Conservation (phyloP, 805 yeast species). For the Metschnikowia amazonensis region DNA sequence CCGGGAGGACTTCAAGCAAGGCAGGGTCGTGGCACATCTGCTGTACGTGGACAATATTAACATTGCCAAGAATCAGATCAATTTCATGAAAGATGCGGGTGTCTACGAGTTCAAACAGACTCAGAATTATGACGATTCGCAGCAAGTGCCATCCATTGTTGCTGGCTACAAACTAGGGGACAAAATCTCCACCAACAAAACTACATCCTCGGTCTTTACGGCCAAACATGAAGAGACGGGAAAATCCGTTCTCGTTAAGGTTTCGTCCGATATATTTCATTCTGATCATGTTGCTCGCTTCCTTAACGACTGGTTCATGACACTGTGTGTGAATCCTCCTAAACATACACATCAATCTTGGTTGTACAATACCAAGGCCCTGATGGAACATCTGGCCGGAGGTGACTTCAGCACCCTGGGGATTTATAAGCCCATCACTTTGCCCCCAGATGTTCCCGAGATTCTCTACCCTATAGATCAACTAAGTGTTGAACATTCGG, state of each 20-base stretch:
- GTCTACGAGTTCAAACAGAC: constrained; percentile 9
- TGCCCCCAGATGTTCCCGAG: constrained; percentile 27
- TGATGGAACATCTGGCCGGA: neutral
- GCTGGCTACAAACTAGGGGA: constrained; percentile 25
- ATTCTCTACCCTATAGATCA: constrained; percentile 27
- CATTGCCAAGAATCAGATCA: constrained; percentile 21
- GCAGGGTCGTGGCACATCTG: constrained; percentile 17
- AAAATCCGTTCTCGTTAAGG: constrained; percentile 19
- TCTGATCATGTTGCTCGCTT: constrained; percentile 24
- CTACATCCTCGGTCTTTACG: constrained; percentile 16
- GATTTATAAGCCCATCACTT: constrained; percentile 19
- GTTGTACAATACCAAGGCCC: neutral
- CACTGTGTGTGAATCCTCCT: constrained; percentile 24
- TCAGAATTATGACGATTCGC: constrained; percentile 14
- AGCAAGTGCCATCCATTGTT: constrained; percentile 15
- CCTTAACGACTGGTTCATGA: constrained; percentile 34
- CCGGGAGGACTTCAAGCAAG: constrained; percentile 13
- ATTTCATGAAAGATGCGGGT: constrained; percentile 17
- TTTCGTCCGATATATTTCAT: constrained; percentile 24
- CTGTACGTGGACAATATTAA: constrained; percentile 27
- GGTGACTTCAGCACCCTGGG: neutral
- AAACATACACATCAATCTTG: constrained; percentile 10
- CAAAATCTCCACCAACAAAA: constrained; percentile 15
- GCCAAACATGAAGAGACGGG: constrained; percentile 18
- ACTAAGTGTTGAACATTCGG: constrained; percentile 10